Conservation (phyloP, 345 rosid genomes). For the Melastoma malabathricum region DNA sequence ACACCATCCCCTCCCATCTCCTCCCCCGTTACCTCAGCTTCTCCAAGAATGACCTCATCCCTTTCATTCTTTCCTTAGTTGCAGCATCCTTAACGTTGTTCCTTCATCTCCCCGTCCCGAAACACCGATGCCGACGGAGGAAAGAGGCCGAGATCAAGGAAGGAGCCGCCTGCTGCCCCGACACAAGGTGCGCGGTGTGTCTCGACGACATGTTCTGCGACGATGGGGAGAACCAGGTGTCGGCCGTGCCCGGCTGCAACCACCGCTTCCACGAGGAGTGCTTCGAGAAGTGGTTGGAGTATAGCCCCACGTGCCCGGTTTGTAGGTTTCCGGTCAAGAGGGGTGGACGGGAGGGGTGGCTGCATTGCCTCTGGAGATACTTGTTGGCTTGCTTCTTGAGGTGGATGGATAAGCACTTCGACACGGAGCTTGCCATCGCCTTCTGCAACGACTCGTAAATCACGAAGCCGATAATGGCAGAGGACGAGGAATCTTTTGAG, state of each 20-base stretch:
- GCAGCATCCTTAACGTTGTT: no score
- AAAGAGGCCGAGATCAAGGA: background rate
- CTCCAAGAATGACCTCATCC: no score
- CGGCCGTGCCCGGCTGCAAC: conserved; percentile 1
- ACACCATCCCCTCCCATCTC: no score
- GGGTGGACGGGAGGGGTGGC: background rate
- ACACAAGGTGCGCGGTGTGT: conserved; percentile 9
- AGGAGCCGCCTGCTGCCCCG: background rate
- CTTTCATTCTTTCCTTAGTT: no score
- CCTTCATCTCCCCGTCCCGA: no score
- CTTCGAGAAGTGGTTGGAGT: conserved; percentile 8
- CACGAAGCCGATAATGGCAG: no score
- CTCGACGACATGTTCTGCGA: conserved; percentile 5
- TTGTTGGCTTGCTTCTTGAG: background rate
- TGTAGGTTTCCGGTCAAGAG: background rate
- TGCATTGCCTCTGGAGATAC: background rate
- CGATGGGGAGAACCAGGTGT: conserved; percentile 3
- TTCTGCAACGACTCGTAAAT: no score
- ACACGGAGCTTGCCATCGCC: no score
- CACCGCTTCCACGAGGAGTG: conserved; percentile 14
- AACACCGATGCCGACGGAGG: no score
- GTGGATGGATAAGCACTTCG: no score
- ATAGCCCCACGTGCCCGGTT: conserved; percentile 6
- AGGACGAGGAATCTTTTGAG: no score
- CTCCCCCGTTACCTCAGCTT: no score